Evolutionary conservation across 2,329 filamentous ascomycete species (phyloP).

Genomic region (Pseudonectria foliicola): DNA sequence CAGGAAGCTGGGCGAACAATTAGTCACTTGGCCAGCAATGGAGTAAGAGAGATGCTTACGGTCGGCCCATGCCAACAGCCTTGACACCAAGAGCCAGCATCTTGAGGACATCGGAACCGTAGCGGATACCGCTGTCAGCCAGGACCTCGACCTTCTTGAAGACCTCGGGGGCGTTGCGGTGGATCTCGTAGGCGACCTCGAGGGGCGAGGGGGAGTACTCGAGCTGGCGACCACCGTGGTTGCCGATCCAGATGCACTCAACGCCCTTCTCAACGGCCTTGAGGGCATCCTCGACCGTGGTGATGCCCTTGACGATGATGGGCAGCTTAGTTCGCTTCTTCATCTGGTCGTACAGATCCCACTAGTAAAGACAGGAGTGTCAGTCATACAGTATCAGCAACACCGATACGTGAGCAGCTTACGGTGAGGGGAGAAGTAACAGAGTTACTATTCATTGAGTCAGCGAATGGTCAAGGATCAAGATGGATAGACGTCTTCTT

Average conservation of each 20-base stretch:
- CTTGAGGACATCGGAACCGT: constrained; percentile 34
- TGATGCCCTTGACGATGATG: constrained; percentile 32
- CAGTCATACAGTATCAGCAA: neutral
- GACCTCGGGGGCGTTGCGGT: constrained; percentile 30
- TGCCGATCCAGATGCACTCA: constrained; percentile 32
- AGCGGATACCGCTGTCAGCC: constrained; percentile 32
- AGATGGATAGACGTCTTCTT: neutral
- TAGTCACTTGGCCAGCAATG: neutral
- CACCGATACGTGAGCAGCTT: neutral
- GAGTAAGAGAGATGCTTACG: constrained; percentile 6
- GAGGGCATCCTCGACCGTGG: constrained; percentile 31
- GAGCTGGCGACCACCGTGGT: constrained; percentile 36
- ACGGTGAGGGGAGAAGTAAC: constrained; percentile 16
- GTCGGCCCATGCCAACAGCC: constrained; percentile 36
- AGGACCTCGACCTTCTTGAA: constrained; percentile 30
- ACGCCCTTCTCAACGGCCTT: constrained; percentile 25
- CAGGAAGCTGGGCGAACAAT: constrained; percentile 29
- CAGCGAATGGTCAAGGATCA: neutral
- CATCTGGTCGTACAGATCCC: constrained; percentile 23
- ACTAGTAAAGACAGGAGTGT: constrained; percentile 4
- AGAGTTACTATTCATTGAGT: constrained; percentile 9
- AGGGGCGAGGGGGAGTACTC: constrained; percentile 25
- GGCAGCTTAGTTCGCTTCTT: constrained; percentile 26
- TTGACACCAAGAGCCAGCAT: constrained; percentile 32
- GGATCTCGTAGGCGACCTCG: constrained; percentile 24